A percentile compares a stretch with the other conserved stretches of the same genome.
phyloP scores from a whole-genome alignment of 805 yeast species.

The Cyberlindnera amylophila region DNA sequence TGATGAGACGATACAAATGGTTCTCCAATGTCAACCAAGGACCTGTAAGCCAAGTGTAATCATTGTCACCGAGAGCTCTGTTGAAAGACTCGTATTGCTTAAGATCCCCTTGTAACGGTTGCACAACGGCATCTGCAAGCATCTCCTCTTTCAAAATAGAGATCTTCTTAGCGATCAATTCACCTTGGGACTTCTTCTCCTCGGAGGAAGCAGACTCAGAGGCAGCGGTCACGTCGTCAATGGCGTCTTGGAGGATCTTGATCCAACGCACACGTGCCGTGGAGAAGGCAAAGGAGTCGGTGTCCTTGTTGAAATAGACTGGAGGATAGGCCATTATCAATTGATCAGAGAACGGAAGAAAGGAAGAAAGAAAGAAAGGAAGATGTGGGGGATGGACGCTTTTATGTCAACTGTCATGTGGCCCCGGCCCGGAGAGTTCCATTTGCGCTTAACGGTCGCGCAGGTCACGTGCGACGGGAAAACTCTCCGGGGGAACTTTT shows the following conservation, averaged over 20 bases:
- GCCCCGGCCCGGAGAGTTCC: too few species aligned
- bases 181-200: constrained; percentile 42
- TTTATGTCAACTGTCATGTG: too few species aligned
- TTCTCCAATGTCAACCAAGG: constrained; percentile 93
- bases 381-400: too few species aligned
- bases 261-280: constrained; percentile 89
- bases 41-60: constrained; percentile 69
- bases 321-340: constrained; percentile 24
- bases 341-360: too few species aligned
- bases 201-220: constrained; percentile 29
- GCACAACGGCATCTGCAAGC: constrained; percentile 37
- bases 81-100: constrained; percentile 57
- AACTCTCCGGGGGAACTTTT: too few species aligned
- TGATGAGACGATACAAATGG: constrained; percentile 68
- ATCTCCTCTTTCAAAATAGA: constrained; percentile 42
- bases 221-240: constrained; percentile 53
- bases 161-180: constrained; percentile 39
- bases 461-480: too few species aligned
- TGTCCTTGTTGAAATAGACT: constrained; percentile 61
- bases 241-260: constrained; percentile 62
- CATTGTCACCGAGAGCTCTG: constrained; percentile 36
- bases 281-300: constrained; percentile 73
- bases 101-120: constrained; percentile 41
- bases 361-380: too few species aligned
- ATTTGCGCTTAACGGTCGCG: too few species aligned